Base-by-base conservation (phyloP, 805 yeast species). In the Nakazawaea anatomiae region DNA sequence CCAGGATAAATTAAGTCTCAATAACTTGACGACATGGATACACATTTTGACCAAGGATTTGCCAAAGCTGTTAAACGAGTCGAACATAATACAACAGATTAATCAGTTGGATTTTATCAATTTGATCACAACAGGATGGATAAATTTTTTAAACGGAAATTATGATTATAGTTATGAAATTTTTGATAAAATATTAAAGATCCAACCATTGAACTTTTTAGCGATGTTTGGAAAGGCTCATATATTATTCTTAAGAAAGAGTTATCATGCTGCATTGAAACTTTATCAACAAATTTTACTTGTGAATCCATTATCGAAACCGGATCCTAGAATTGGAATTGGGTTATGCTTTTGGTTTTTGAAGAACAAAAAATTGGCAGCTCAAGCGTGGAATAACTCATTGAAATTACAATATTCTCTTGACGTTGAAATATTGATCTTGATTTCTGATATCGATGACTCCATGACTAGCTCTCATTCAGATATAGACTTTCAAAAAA, bases 341-440 rank as follows among this genome's bases (percentile, higher is more conserved):
- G 99, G 99, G 36, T 71, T 94, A 56, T 91, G 97, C 66, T 92
- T 84, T 63, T 94, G 97, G 97, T 80, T 80, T 54, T 71, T 94
- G 54, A 85, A 85, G 48, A 96, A 89, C 64, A 78, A 80, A 55
- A 77, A 77, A 47, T 77, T 89, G 71, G 98, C 99, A 0, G 61
- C 77, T 6, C 70, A 72, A 46, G 85, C 98, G 0, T 94, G 98
- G 97, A 77, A 79, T 55, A 78, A 97, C 60, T 77, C 89, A 1
- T 68, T 83, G 34, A 86, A 84, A 62, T 66, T 92, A 41, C 80
- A 85, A 55, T 62, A 71, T 28, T 81, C 81, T 57, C 62, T 74
- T 14, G 78, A 81, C 53, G 90, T 90, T 3, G 77, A 78, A 47
- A 69, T 89, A 6, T 72, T 91, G 53, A 69, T 88, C 14, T 80